Evolutionary conservation across 1,139 yeast species (phyloP), one percentile per base, ranked within the genome.

Genomic region (Pichia sp.): DNA sequence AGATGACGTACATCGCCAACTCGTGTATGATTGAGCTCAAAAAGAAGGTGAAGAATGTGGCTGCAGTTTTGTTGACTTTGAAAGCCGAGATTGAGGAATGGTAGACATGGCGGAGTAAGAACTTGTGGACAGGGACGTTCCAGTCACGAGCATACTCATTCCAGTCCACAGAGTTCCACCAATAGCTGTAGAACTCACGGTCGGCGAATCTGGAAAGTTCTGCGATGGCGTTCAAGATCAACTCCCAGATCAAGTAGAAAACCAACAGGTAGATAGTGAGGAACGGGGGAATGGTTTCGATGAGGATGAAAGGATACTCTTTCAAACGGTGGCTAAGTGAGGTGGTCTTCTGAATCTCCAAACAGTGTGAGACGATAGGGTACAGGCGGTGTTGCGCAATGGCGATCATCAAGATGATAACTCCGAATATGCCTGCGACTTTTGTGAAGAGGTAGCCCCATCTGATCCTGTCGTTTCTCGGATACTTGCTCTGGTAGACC

Each of bases 81-180:
- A 91, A 76, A 0, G 92, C 84, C 61, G 95, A 83, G 58, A 93
- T 88, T 16, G 95, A 83, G 34, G 96, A 86, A 68, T 91, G 97
- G 69, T 93, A 95, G 8, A 93, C 99, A 67, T 95, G 99, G 60
- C 98, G 80, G 48, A 91, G 74, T 57, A 93, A 74, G 65, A 93
- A 93, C 62, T 84, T 81, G 69, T 93, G 97, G n/a, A 95, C 98
- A 0, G 98, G 97, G 9, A 83, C 79, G 68, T 93, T 93, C 99
- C 99, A 95, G 61, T 88, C 84, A 61, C 97, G 79, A 9, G 97
- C 87, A 72, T 88, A 93, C 67, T 91, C 93, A 55, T 88, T 91
- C 97, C 97, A 93, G 50, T 91, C 86, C 33, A 87, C 83, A 61
- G 95, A 88, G 63, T 93, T 89, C 99, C 98, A 93, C 99, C 99